These are phyloP conservation scores for Penicillium brevicompactum DNA, from an alignment of 2,329 filamentous ascomycete species.

Conservation along the genomic window DNA sequence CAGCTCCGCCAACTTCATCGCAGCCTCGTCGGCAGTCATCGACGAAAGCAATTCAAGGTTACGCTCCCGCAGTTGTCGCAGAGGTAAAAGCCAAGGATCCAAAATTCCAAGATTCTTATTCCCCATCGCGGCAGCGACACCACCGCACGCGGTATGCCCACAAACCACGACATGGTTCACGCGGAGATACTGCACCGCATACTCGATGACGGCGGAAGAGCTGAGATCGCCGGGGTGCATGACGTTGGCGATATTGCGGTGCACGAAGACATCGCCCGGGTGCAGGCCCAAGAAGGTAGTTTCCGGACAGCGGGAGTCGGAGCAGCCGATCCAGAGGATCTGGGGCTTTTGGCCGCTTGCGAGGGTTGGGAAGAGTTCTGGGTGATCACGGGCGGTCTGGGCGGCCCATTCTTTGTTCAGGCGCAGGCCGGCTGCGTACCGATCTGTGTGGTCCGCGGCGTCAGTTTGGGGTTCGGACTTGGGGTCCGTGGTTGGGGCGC, in stretches of 20 bases:
- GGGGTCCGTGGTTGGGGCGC: neutral
- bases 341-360: slow-evolving; percentile 65
- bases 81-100: slow-evolving; percentile 63
- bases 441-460: slow-evolving; percentile 46
- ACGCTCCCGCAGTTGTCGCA: slow-evolving; percentile 57
- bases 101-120: slow-evolving; percentile 61
- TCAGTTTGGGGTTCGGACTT: slow-evolving; percentile 17
- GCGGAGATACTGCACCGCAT: slow-evolving; percentile 71
- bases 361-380: slow-evolving; percentile 69
- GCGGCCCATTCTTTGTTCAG: slow-evolving; percentile 72
- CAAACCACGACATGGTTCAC: slow-evolving; percentile 65
- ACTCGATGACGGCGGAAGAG: slow-evolving; percentile 75
- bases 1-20: slow-evolving; percentile 69
- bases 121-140: slow-evolving; percentile 57
- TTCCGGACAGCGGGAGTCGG: slow-evolving; percentile 82
- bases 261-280: slow-evolving; percentile 83
- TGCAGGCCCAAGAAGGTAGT: slow-evolving; percentile 76
- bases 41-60: slow-evolving; percentile 54
- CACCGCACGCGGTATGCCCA: slow-evolving; percentile 64
- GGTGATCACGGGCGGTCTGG: slow-evolving; percentile 66
- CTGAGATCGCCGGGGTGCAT: slow-evolving; percentile 74
- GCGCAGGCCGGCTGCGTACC: slow-evolving; percentile 64
- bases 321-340: slow-evolving; percentile 81
- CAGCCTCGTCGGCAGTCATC: slow-evolving; percentile 52
- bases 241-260: slow-evolving; percentile 89